A percentile compares a stretch with the other conserved stretches of the same genome.
These are phyloP conservation scores for Circinella minor DNA, from an alignment of 371 early-diverging fungal genomes.

Conservation along the genomic window DNA sequence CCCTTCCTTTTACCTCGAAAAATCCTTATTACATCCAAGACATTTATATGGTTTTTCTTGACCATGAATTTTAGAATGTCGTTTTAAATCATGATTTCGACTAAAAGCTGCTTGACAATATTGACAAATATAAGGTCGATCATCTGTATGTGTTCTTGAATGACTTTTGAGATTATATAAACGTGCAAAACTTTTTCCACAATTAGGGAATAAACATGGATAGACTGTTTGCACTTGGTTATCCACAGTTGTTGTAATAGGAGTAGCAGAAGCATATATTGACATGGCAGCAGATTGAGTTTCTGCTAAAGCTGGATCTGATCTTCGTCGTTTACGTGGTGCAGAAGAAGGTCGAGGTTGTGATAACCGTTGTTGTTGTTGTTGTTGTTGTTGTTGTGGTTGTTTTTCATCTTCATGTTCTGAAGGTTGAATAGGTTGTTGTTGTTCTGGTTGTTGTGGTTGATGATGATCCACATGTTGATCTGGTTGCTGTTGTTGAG, in stretches of 20 bases:
- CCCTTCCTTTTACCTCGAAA: conserved; percentile 38
- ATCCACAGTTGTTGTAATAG: conserved; percentile 30
- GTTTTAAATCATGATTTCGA: conserved; percentile 81
- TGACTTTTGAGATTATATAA: conserved; percentile 77
- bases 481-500: conserved; percentile 7
- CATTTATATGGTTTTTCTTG: conserved; percentile 79
- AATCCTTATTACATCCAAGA: conserved; percentile 73
- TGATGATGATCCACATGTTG: conserved; percentile 11
- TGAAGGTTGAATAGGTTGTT: neutral
- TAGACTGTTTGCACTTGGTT: conserved; percentile 34
- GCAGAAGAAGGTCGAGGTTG: conserved; percentile 17
- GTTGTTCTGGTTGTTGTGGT: neutral
- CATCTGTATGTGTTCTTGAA: conserved; percentile 71
- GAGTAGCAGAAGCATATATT: conserved; percentile 38
- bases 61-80: conserved; percentile 80
- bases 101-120: conserved; percentile 73
- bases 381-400: neutral
- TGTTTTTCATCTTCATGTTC: neutral
- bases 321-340: conserved; percentile 27
- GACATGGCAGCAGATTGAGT: conserved; percentile 35
- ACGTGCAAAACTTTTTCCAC: conserved; percentile 70
- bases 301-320: conserved; percentile 31
- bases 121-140: conserved; percentile 75
- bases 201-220: conserved; percentile 63
- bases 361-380: conserved; percentile 8